A percentile compares a stretch with the other conserved stretches of the same genome.
Evolutionary conservation across 2,329 filamentous ascomycete species (phyloP).

Genomic region (Dryadomyces quercus-mongolicae): DNA sequence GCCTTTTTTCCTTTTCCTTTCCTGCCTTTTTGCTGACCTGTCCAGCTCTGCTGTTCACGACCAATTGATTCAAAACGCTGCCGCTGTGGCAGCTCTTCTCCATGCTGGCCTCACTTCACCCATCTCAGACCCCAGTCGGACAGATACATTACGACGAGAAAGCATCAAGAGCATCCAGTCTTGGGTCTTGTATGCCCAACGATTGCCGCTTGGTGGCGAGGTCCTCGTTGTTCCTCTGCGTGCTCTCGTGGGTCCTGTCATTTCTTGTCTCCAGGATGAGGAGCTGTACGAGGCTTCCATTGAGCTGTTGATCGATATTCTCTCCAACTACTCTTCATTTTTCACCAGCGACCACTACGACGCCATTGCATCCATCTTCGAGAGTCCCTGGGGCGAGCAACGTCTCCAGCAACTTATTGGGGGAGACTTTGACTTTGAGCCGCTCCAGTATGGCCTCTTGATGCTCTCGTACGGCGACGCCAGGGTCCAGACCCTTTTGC

Average conservation of each 20-base stretch:
- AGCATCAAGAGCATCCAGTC: conserved; percentile 53
- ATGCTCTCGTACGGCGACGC: conserved; percentile 59
- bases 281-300: conserved; percentile 46
- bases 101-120: conserved; percentile 13
- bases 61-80: conserved; percentile 36
- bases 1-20: no score
- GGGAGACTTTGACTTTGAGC: conserved; percentile 52
- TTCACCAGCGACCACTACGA: conserved; percentile 46
- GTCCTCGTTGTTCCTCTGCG: conserved; percentile 47
- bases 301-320: conserved; percentile 52
- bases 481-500: conserved; percentile 47
- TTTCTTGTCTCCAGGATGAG: conserved; percentile 47
- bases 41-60: conserved; percentile 30
- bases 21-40: background rate
- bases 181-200: conserved; percentile 65
- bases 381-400: conserved; percentile 44
- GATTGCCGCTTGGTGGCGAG: conserved; percentile 43
- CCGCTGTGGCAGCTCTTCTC: conserved; percentile 36
- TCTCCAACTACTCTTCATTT: conserved; percentile 53
- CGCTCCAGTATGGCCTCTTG: conserved; percentile 52
- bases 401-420: conserved; percentile 42
- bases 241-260: conserved; percentile 44
- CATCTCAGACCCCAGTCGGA: background rate
- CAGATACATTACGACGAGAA: conserved; percentile 33
- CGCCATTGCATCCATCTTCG: conserved; percentile 45